A percentile compares a stretch with the other conserved stretches of the same genome.
phyloP scores from a whole-genome alignment of 371 early-diverging fungal genomes.

The Capniomyces stellatus region DNA sequence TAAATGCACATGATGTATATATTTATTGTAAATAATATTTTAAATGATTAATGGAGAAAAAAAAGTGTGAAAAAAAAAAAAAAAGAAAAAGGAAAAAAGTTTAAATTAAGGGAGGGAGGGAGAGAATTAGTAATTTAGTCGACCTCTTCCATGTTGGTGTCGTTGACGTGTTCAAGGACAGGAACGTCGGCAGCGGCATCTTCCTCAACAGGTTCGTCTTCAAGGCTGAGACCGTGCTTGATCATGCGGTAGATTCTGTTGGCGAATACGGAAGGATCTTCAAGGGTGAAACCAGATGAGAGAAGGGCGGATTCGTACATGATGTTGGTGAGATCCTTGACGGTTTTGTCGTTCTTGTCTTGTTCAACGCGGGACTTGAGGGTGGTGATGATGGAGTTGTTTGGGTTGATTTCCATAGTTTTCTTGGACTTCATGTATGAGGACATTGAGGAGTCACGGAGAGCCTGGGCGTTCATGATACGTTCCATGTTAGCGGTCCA shows the following conservation, averaged over 20 bases:
- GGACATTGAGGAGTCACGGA: slow-evolving; percentile 89
- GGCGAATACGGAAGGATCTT: slow-evolving; percentile 84
- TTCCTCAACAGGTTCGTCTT: slow-evolving; percentile 49
- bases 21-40: no score
- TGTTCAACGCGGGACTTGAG: slow-evolving; percentile 72
- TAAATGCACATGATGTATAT: no score
- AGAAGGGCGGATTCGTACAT: slow-evolving; percentile 89
- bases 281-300: slow-evolving; percentile 91
- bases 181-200: slow-evolving; percentile 46
- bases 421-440: slow-evolving; percentile 97
- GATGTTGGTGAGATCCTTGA: slow-evolving; percentile 84
- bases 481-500: slow-evolving; percentile 99
- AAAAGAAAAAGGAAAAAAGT: no score
- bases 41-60: no score
- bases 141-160: slow-evolving; percentile 94
- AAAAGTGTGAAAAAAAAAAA: no score
- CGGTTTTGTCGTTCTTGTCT: slow-evolving; percentile 93
- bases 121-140: no score
- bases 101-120: no score
- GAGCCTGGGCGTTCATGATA: slow-evolving; percentile 98
- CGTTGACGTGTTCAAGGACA: slow-evolving; percentile 56
- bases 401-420: slow-evolving; percentile 94
- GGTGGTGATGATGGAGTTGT: slow-evolving; percentile 80
- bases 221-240: slow-evolving; percentile 87
- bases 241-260: slow-evolving; percentile 96